Evolutionary conservation across 1,139 yeast genomes (phyloP), one percentile per base, ranked within the genome.

Genomic region (Candida anutae): DNA sequence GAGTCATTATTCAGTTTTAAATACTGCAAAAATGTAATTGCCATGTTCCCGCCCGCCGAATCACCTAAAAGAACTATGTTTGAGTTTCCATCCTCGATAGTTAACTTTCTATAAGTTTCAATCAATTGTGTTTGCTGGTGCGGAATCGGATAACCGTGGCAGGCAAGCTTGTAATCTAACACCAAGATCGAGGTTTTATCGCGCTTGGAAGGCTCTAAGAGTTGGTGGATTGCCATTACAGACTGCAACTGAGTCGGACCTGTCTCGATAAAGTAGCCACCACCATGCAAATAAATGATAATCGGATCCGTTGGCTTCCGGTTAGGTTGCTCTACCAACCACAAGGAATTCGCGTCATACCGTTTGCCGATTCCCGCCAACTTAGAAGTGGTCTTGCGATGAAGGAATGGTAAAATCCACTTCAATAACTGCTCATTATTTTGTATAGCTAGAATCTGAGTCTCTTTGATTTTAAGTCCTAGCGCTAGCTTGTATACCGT

Each of bases 41-140:
- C 40, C 35, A 62, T 41, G 42, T 62, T 53, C 1, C 67, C 69
- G 13, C 69, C 69, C 10, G 68, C 67, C 1, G 67, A 59, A 40
- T 62, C 69, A 2, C 69, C 69, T 34, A 60, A 29, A 5, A 63
- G 40, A 1, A 53, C 39, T 5, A 64, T 42, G 29, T 62, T 62
- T 12, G 42, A 34, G 31, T 50, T 45, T 2, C 61, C 59, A 15
- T 53, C 58, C 3, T 21, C 24, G 10, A 30, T 24, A 10, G 48
- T 46, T 29, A 65, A 53, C 13, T 39, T 38, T 16, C 35, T 29
- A 37, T 62, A 63, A 1, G 60, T 44, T 11, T 42, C 48, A 23
- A 49, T 50, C 25, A 63, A 45, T 36, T 65, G 63, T 23, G 48
- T 34, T 15, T 58, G 35, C 40, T 62, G 71, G 26, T 51, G 38